Evolutionary conservation across 495 filamentous ascomycete genomes (phyloP).

Genomic region (Monascus purpureus): DNA sequence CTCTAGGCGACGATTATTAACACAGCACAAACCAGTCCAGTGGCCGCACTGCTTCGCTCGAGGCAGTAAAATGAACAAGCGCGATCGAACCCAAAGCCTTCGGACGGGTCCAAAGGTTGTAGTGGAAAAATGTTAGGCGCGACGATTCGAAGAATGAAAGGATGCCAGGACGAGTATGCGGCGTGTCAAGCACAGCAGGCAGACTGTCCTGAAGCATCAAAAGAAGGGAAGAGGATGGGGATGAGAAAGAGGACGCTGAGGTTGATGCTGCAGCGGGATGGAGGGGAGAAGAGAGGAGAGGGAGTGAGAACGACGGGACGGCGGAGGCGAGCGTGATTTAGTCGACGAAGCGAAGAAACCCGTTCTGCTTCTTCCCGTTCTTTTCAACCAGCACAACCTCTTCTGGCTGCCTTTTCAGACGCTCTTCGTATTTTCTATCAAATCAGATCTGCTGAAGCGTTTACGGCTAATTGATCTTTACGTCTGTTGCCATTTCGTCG

Average conservation of each 20-base stretch:
- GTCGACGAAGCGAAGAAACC: too few species aligned
- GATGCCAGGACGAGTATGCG: conserved; percentile 24
- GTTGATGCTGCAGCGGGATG: conserved; percentile 1
- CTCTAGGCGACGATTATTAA: conserved; percentile 19
- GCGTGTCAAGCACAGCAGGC: conserved; percentile 39
- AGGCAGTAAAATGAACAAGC: conserved; percentile 1
- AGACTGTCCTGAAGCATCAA: conserved; percentile 15
- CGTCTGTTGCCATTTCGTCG: too few species aligned
- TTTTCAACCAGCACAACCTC: too few species aligned
- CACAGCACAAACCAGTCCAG: conserved; percentile 35
- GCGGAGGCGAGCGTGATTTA: too few species aligned
- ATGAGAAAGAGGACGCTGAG: conserved; percentile 8
- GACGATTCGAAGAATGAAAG: conserved; percentile 17
- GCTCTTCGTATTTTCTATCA: too few species aligned
- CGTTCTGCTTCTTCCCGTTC: too few species aligned
- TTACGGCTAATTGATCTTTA: too few species aligned
- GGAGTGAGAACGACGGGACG: conserved; percentile 1
- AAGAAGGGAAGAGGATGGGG: conserved; percentile 12
- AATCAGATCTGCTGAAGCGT: too few species aligned
- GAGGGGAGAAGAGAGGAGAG: conserved; percentile 1
- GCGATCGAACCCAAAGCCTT: conserved; percentile 16
- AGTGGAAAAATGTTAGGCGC: neutral
- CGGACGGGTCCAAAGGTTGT: conserved; percentile 3
- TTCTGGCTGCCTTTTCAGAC: too few species aligned
- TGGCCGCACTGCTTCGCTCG: conserved; percentile 29